phyloP scores from a whole-genome alignment of 495 filamentous ascomycete species.

The Podospora comata region DNA sequence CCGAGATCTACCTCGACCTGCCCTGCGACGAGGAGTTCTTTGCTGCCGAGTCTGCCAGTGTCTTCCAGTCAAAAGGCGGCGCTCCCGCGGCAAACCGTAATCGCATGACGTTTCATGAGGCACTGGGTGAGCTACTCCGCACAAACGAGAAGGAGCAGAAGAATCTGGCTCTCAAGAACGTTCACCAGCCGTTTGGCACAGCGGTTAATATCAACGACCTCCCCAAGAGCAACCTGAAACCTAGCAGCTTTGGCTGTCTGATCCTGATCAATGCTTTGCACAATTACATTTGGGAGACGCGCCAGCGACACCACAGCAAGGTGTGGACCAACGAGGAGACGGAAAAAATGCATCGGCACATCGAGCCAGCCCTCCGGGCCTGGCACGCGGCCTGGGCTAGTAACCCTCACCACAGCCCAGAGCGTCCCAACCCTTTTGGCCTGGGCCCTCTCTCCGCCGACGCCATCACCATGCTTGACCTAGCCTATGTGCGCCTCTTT shows the following conservation, averaged over 20 bases:
- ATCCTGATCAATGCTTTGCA: constrained; percentile 93
- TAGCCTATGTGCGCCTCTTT: constrained; percentile 90
- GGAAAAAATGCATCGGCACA: constrained; percentile 93
- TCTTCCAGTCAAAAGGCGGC: constrained; percentile 76
- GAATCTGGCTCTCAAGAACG: constrained; percentile 37
- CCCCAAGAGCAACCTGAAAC: constrained; percentile 65
- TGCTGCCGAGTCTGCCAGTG: constrained; percentile 72
- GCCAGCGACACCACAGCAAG: constrained; percentile 83
- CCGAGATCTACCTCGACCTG: constrained; percentile 85
- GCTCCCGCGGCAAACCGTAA: constrained; percentile 61
- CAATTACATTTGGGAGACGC: constrained; percentile 98
- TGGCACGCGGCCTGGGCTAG: constrained; percentile 95
- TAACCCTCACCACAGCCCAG: constrained; percentile 80
- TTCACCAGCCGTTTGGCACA: constrained; percentile 47
- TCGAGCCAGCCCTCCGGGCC: constrained; percentile 88
- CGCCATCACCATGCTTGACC: constrained; percentile 88
- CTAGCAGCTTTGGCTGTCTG: constrained; percentile 92
- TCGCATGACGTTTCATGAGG: constrained; percentile 66
- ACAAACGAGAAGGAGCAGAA: constrained; percentile 67
- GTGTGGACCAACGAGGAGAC: constrained; percentile 91
- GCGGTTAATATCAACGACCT: constrained; percentile 45
- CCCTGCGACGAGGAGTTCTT: constrained; percentile 95
- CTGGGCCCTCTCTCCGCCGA: constrained; percentile 87
- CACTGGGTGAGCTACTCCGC: constrained; percentile 74
- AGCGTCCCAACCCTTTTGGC: constrained; percentile 87